phyloP scores from a whole-genome alignment of 2,329 filamentous ascomycete genomes.

The Alternaria solani region DNA sequence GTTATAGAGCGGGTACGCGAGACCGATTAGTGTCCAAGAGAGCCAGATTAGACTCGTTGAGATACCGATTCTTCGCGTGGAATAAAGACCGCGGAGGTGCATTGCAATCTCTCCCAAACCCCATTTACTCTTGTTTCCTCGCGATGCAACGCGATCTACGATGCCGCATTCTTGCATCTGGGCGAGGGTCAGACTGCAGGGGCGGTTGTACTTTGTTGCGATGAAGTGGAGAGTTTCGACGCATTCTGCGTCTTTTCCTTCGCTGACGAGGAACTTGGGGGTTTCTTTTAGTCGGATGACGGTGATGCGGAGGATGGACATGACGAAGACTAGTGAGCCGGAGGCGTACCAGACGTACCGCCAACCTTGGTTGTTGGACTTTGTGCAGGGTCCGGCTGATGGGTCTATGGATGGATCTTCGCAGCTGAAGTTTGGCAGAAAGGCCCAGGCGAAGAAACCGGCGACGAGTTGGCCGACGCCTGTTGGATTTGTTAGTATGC shows the following conservation, averaged over 20 bases:
- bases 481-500: constrained; percentile 23
- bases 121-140: constrained; percentile 44
- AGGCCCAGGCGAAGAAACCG: constrained; percentile 64
- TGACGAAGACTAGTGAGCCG: constrained; percentile 63
- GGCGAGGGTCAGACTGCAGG: constrained; percentile 61
- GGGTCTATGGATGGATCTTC: constrained; percentile 40
- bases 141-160: constrained; percentile 28
- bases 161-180: constrained; percentile 58
- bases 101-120: constrained; percentile 52
- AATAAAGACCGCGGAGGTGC: constrained; percentile 72
- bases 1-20: constrained; percentile 78
- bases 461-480: constrained; percentile 60
- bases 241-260: constrained; percentile 62
- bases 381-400: constrained; percentile 57
- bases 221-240: constrained; percentile 60
- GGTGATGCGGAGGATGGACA: constrained; percentile 62
- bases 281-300: constrained; percentile 64
- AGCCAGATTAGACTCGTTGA: constrained; percentile 73
- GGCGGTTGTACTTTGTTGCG: constrained; percentile 61
- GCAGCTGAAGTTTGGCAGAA: constrained; percentile 61
- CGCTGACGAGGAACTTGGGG: constrained; percentile 64
- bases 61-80: constrained; percentile 65
- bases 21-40: constrained; percentile 73
- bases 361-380: constrained; percentile 64
- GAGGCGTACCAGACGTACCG: constrained; percentile 64